phyloP scores from a whole-genome alignment of 495 filamentous ascomycete species.

The Penicillium canariense region DNA sequence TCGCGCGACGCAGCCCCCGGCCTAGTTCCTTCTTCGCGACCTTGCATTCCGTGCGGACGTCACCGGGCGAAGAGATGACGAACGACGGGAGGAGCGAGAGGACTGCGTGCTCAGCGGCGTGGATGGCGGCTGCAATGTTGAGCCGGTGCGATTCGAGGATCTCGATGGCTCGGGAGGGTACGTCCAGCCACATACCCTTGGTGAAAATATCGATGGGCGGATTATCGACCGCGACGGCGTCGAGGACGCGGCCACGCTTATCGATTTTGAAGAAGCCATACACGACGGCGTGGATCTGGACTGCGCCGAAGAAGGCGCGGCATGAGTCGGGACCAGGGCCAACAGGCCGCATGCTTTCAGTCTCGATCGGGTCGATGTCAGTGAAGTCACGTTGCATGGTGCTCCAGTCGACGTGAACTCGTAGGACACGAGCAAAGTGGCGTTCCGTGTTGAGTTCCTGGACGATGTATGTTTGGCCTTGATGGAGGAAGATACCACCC shows the following conservation, averaged over 20 bases:
- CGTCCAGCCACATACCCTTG: slow-evolving; percentile 96
- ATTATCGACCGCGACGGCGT: slow-evolving; percentile 90
- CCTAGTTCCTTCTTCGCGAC: slow-evolving; percentile 68
- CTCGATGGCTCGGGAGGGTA: slow-evolving; percentile 73
- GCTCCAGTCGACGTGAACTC: slow-evolving; percentile 93
- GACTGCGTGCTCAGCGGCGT: slow-evolving; percentile 90
- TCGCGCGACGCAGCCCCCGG: slow-evolving; percentile 29
- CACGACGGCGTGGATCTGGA: slow-evolving; percentile 79
- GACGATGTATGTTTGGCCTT: slow-evolving; percentile 88
- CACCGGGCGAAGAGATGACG: slow-evolving; percentile 80
- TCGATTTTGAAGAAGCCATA: slow-evolving; percentile 98
- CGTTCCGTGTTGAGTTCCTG: slow-evolving; percentile 80
- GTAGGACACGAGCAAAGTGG: slow-evolving; percentile 68
- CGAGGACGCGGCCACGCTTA: slow-evolving; percentile 75
- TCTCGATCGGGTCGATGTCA: slow-evolving; percentile 90
- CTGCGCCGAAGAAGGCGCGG: slow-evolving; percentile 77
- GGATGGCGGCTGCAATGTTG: slow-evolving; percentile 86
- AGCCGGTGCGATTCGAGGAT: slow-evolving; percentile 70
- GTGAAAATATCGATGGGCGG: slow-evolving; percentile 79
- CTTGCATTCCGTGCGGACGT: slow-evolving; percentile 95
- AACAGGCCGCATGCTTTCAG: slow-evolving; percentile 74
- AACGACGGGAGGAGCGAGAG: slow-evolving; percentile 85
- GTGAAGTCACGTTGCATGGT: slow-evolving; percentile 93
- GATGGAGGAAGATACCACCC: slow-evolving; percentile 95
- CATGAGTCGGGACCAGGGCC: slow-evolving; percentile 36